phyloP scores from a whole-genome alignment of 228 moss, liverwort and hornwort genomes.

The Sphagnum fallax region DNA sequence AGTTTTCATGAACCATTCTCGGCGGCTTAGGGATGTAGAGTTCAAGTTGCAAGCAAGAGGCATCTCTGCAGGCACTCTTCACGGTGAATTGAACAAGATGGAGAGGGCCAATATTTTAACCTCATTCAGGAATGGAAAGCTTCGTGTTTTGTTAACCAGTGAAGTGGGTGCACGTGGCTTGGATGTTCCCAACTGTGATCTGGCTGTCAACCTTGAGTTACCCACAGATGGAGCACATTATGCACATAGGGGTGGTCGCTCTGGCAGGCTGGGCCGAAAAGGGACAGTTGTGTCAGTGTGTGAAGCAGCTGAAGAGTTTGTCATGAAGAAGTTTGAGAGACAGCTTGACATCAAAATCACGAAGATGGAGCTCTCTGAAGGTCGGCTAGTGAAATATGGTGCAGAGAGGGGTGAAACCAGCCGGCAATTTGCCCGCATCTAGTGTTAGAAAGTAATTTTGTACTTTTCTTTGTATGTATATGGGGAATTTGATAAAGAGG shows the following conservation, averaged over 20 bases:
- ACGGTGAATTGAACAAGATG: slow-evolving; percentile 83
- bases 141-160: slow-evolving; percentile 78
- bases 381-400: slow-evolving; percentile 44
- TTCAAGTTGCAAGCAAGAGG: slow-evolving; percentile 89
- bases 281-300: slow-evolving; percentile 89
- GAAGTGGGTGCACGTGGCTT: slow-evolving; percentile 94
- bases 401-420: slow-evolving; percentile 15
- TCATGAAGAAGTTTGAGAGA: slow-evolving; percentile 78
- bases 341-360: slow-evolving; percentile 68
- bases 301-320: slow-evolving; percentile 94
- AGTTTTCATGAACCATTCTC: slow-evolving; percentile 90
- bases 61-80: slow-evolving; percentile 74
- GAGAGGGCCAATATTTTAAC: slow-evolving; percentile 71
- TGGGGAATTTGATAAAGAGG: too few species aligned
- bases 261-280: slow-evolving; percentile 85
- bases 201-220: slow-evolving; percentile 88
- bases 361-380: slow-evolving; percentile 57
- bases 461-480: too few species aligned
- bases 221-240: slow-evolving; percentile 98
- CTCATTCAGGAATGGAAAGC: slow-evolving; percentile 75
- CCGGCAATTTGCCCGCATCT: slow-evolving; percentile 12
- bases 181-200: slow-evolving; percentile 82
- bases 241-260: slow-evolving; percentile 91
- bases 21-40: slow-evolving; percentile 81
- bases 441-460: too few species aligned